Evolutionary conservation across 139 green algal genomes (phyloP).

Genomic region (Chlorella sp.): DNA sequence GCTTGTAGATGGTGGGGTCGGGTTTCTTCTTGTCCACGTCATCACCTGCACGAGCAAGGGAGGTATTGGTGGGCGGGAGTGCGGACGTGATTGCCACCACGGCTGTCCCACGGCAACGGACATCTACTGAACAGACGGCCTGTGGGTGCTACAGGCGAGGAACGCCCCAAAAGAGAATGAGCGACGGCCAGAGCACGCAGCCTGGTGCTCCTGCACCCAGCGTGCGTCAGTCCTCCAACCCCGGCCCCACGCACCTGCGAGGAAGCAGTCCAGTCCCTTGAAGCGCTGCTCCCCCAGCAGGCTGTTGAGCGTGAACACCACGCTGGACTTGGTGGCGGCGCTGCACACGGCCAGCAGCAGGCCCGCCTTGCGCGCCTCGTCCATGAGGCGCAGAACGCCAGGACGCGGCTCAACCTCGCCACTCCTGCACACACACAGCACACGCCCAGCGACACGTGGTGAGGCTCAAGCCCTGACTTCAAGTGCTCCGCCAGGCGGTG

Average conservation of each 20-base stretch:
- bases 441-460: background rate
- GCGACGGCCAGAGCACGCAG: no score
- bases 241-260: conserved; percentile 59
- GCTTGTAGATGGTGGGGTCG: conserved; percentile 81
- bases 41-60: conserved; percentile 43
- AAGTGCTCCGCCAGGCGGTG: no score
- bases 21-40: conserved; percentile 92
- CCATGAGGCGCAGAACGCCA: conserved; percentile 75
- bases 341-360: conserved; percentile 79
- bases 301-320: conserved; percentile 63
- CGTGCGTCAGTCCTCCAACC: no score
- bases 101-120: no score
- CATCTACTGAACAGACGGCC: no score
- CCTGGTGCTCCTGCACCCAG: no score
- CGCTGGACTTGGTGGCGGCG: conserved; percentile 82
- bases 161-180: no score
- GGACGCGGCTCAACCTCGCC: conserved; percentile 42
- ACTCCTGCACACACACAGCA: conserved; percentile 4
- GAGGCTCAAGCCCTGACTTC: no score
- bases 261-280: conserved; percentile 74
- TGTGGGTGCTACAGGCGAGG: no score
- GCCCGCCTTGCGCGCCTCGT: conserved; percentile 63
- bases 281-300: conserved; percentile 78
- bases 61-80: no score
- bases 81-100: no score